phyloP scores from a whole-genome alignment of 2,329 filamentous ascomycete genomes.

The Phyllosticta citrichinensis region DNA sequence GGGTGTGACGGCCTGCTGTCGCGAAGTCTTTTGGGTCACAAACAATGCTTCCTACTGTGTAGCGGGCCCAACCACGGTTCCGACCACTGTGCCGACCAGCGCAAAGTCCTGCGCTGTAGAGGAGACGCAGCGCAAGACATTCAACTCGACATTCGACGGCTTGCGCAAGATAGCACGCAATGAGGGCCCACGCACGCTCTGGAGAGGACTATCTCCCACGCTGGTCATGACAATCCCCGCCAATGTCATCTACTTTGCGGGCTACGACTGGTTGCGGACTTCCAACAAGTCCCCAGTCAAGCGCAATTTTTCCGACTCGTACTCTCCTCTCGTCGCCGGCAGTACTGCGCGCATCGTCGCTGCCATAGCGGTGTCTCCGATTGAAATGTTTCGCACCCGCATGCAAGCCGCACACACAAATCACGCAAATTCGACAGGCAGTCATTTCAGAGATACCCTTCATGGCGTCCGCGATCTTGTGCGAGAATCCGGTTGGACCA shows the following conservation, averaged over 20 bases:
- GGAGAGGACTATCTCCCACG: slow-evolving; percentile 90
- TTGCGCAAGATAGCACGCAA: slow-evolving; percentile 89
- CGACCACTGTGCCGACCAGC: slow-evolving; percentile 32
- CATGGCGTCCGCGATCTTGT: slow-evolving; percentile 73
- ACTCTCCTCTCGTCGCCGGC: slow-evolving; percentile 72
- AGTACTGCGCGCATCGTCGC: slow-evolving; percentile 68
- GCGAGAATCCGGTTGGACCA: slow-evolving; percentile 60
- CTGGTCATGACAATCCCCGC: slow-evolving; percentile 87
- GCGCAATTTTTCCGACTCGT: slow-evolving; percentile 46
- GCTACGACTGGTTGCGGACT: slow-evolving; percentile 87
- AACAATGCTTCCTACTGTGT: slow-evolving; percentile 75
- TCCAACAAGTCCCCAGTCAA: slow-evolving; percentile 63
- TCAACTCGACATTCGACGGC: slow-evolving; percentile 86
- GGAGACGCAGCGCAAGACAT: slow-evolving; percentile 70
- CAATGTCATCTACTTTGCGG: slow-evolving; percentile 98
- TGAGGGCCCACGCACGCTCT: slow-evolving; percentile 76
- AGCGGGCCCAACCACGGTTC: slow-evolving; percentile 40
- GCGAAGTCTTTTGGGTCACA: slow-evolving; percentile 93
- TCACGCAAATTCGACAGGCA: slow-evolving; percentile 26
- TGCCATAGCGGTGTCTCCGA: slow-evolving; percentile 73
- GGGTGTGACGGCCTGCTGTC: slow-evolving; percentile 87
- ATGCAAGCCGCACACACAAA: slow-evolving; percentile 63
- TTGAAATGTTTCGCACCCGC: slow-evolving; percentile 88
- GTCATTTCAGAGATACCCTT: slow-evolving; percentile 71
- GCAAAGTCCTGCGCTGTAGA: slow-evolving; percentile 71